Evolutionary conservation across 352 stramenopile genomes (phyloP), one percentile per base, ranked within the genome.

Genomic region (Elongisporangium anandrum): DNA sequence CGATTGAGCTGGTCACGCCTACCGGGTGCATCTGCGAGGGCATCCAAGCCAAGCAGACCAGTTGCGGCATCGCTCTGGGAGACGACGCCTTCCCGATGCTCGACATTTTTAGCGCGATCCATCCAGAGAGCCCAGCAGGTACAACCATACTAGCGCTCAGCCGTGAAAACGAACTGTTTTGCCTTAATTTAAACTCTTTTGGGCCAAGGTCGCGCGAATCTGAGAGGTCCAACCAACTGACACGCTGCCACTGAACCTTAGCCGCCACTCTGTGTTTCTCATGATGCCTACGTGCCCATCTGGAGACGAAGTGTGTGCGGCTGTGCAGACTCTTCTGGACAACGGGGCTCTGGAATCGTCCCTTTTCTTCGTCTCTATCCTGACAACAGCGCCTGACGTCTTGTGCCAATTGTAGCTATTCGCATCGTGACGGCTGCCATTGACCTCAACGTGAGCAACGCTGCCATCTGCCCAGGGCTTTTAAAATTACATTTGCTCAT

Each of bases 61-160:
- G 29, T 41, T 41, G 29, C 29, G 29, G 29, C 5, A 13, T 41
- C 5, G 5, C 29, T 15, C 29, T 41, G 2, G 29, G 29, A 15
- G 29, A 15, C 4, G 29, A 13, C 29, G 29, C 29, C 1, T 15
- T 8, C 29, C 68, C 75, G n/a, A 73, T 89, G 39, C 66, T 85
- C 19, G 62, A 75, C 22, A 24, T 81, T 3, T 86, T 83, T 41
- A 66, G 67, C 5, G 70, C 83, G 66, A 83, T 84, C 66, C 73
- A 87, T 12, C 75, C 75, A 0, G 56, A 68, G 24, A 34, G 24
- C 24, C 24, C 24, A 3, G 7, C 24, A 34, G 24, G 24, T 34
- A 34, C 24, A 34, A 7, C 7, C 24, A 7, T 7, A 34, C 24
- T 8, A 7, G 3, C 3, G 3, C 7, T 34, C 24, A 7, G 7